phyloP scores from a whole-genome alignment of 139 green algal species.

The Ulvella scutata region DNA sequence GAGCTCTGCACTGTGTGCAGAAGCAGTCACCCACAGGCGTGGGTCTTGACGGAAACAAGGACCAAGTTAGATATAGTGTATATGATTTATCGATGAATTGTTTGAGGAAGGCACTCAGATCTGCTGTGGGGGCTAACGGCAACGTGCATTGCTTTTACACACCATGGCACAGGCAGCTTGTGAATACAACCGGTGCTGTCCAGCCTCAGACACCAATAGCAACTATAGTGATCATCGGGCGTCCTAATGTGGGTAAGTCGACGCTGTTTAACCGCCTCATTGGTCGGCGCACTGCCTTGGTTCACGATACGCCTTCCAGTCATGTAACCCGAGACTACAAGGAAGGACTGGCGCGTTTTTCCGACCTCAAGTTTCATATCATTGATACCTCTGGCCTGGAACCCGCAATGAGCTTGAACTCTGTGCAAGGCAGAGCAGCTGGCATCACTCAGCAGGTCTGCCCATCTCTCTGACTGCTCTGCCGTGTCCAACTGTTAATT shows the following conservation, averaged over 20 bases:
- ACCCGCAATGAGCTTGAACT: constrained; percentile 18
- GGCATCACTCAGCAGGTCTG: not conserved
- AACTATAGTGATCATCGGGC: constrained; percentile 52
- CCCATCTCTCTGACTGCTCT: too few relatives aligned
- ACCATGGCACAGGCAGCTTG: too few relatives aligned
- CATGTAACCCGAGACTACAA: constrained; percentile 88
- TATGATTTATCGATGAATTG: too few relatives aligned
- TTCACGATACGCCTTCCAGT: constrained; percentile 71
- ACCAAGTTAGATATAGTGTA: too few relatives aligned
- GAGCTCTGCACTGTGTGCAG: too few relatives aligned
- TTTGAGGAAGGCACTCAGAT: too few relatives aligned
- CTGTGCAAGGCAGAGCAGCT: constrained; percentile 26
- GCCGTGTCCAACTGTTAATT: too few relatives aligned
- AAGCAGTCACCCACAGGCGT: too few relatives aligned
- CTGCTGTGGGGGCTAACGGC: too few relatives aligned
- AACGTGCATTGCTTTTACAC: too few relatives aligned
- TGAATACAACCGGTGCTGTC: not conserved
- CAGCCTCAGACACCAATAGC: constrained; percentile 9
- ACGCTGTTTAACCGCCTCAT: constrained; percentile 78
- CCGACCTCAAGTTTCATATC: constrained; percentile 63
- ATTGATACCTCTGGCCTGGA: constrained; percentile 86
- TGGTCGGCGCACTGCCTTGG: constrained; percentile 39
- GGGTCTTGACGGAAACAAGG: too few relatives aligned
- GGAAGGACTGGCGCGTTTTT: constrained; percentile 50
- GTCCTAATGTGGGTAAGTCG: constrained; percentile 84